Conservation (phyloP, 73 alveolate genomes). For the Loxodes magnus region DNA sequence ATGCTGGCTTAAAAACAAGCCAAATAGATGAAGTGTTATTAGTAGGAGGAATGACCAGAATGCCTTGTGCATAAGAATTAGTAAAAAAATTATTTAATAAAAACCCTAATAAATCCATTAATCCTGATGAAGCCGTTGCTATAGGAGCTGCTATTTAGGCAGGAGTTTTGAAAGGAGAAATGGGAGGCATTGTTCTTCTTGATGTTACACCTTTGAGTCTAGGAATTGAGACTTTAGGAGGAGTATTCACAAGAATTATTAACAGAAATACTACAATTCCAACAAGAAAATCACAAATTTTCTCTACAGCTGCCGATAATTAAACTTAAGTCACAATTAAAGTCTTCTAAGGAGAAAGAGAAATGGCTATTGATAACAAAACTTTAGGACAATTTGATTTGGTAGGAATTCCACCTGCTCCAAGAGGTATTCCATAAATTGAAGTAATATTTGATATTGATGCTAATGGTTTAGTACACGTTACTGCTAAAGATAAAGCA, state of each 20-base stretch:
- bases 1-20: conserved; percentile 71
- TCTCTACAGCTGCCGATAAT: conserved; percentile 79
- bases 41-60: conserved; percentile 91
- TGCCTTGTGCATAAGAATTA: conserved; percentile 78
- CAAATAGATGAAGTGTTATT: conserved; percentile 87
- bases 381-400: conserved; percentile 71
- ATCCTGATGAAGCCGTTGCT: conserved; percentile 50
- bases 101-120: conserved; percentile 21
- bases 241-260: conserved; percentile 75
- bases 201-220: conserved; percentile 91
- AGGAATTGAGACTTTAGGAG: conserved; percentile 85
- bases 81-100: conserved; percentile 55
- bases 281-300: conserved; percentile 63
- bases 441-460: conserved; percentile 88
- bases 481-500: conserved; percentile 79
- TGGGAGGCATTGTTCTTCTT: conserved; percentile 61
- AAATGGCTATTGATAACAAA: conserved; percentile 77
- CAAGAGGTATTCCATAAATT: conserved; percentile 77
- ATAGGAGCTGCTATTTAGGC: conserved; percentile 91
- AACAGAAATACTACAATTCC: conserved; percentile 91
- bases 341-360: conserved; percentile 93
- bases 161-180: conserved; percentile 71
- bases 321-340: conserved; percentile 66
- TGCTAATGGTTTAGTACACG: conserved; percentile 88
- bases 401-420: conserved; percentile 76